Percentiles rank a stretch among this genome's conserved stretches.
Conservation (phyloP, 108 stramenopile genomes). For the Nitzschia sp. region DNA sequence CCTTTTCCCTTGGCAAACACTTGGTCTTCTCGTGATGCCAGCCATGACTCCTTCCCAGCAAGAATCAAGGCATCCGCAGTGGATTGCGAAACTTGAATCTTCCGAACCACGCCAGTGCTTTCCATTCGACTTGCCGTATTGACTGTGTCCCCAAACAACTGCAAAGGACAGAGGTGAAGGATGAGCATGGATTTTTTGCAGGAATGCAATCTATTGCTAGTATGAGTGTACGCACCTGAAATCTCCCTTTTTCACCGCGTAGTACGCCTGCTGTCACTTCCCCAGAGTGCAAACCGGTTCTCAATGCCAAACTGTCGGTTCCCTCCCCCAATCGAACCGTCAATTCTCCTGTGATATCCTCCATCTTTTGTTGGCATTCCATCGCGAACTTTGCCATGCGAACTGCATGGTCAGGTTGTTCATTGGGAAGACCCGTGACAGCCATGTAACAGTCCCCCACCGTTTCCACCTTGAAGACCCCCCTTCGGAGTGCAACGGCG, state of each 20-base stretch:
- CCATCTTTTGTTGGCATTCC: constrained; percentile 22
- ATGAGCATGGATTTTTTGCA: no score
- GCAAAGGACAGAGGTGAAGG: no score
- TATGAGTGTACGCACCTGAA: neutral
- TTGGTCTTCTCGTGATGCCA: constrained; percentile 16
- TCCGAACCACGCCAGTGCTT: constrained; percentile 10
- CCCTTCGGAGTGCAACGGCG: neutral
- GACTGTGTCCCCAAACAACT: neutral
- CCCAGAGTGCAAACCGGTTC: constrained; percentile 17
- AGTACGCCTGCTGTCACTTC: constrained; percentile 15
- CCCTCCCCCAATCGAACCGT: constrained; percentile 24
- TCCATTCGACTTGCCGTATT: constrained; percentile 29
- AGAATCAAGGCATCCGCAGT: constrained; percentile 27
- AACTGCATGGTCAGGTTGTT: constrained; percentile 16
- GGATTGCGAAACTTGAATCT: constrained; percentile 26
- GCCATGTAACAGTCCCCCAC: constrained; percentile 16
- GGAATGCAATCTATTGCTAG: no score
- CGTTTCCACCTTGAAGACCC: constrained; percentile 12
- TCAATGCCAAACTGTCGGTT: constrained; percentile 38
- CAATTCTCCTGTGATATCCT: constrained; percentile 13
- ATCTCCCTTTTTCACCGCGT: constrained; percentile 5
- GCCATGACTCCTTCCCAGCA: constrained; percentile 17
- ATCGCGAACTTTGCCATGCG: constrained; percentile 17
- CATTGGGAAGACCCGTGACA: constrained; percentile 5
- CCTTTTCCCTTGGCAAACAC: constrained; percentile 35